These are phyloP conservation scores for Rhizopogon vinicolor DNA, from an alignment of 768 basidiomycete species.

Conservation along the genomic window DNA sequence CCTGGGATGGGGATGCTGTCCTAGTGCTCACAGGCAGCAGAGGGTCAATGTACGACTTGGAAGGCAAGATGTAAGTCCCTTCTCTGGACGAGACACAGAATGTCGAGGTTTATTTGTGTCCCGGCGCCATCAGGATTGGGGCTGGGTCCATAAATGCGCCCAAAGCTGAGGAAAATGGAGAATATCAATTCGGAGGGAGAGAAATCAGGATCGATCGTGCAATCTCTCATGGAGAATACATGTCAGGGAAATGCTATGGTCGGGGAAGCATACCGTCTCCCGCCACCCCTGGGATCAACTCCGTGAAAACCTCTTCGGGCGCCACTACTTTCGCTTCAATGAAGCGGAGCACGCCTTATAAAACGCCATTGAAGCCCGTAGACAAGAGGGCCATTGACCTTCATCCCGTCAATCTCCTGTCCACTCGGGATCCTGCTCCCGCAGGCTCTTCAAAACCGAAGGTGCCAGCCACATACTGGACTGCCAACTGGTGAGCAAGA, in stretches of 20 bases:
- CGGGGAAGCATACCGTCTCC: slow-evolving; percentile 16
- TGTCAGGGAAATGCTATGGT: slow-evolving; percentile 65
- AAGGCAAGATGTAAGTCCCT: slow-evolving; percentile 56
- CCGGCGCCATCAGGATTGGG: slow-evolving; percentile 37
- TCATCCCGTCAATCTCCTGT: slow-evolving; percentile 35
- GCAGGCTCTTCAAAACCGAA: slow-evolving; percentile 5
- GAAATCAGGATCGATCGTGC: slow-evolving; percentile 63
- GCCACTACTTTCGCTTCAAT: slow-evolving; percentile 25
- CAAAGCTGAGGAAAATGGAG: slow-evolving; percentile 31
- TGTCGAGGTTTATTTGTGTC: not conserved
- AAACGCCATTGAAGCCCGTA: slow-evolving; percentile 13
- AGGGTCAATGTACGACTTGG: slow-evolving; percentile 53
- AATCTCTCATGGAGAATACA: slow-evolving; percentile 50
- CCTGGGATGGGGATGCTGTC: slow-evolving; percentile 84
- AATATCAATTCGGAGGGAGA: slow-evolving; percentile 44
- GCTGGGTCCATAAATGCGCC: slow-evolving; percentile 42
- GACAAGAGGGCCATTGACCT: slow-evolving; percentile 30
- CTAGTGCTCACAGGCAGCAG: slow-evolving; percentile 44
- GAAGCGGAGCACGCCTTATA: slow-evolving; percentile 16
- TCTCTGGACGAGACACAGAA: not conserved
- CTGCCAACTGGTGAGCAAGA: slow-evolving; percentile 57
- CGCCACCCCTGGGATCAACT: slow-evolving; percentile 23
- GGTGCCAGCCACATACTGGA: slow-evolving; percentile 45
- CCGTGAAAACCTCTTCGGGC: slow-evolving; percentile 7
- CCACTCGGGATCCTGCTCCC: slow-evolving; percentile 9